phyloP scores from a whole-genome alignment of 1,284 basidiomycete species.

The Flammula alnicola region DNA sequence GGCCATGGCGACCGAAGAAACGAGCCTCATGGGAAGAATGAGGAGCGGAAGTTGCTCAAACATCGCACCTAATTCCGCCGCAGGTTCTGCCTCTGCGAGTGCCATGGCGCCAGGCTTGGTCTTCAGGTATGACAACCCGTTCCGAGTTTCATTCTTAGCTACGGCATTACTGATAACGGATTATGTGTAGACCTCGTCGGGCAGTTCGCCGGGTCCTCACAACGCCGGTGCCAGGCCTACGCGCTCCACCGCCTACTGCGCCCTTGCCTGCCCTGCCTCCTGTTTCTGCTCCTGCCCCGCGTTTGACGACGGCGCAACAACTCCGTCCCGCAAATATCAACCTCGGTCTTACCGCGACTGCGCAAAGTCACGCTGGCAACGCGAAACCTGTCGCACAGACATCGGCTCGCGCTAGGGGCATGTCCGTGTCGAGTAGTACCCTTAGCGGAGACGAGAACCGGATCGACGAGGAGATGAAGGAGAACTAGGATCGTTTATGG shows the following conservation, averaged over 20 bases:
- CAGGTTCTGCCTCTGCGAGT: constrained; percentile 5
- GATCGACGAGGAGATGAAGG: constrained; percentile 36
- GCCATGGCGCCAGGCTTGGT: constrained; percentile 34
- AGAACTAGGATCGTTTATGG: neutral
- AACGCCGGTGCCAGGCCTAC: constrained; percentile 34
- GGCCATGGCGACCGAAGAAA: constrained; percentile 33
- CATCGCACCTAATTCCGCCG: constrained; percentile 24
- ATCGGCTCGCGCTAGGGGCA: constrained; percentile 26
- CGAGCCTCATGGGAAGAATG: constrained; percentile 48
- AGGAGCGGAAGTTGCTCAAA: constrained; percentile 50
- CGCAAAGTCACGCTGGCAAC: neutral
- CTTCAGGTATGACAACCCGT: too few relatives aligned
- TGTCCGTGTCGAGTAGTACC: constrained; percentile 27
- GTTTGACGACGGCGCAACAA: constrained; percentile 3
- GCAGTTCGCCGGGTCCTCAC: constrained; percentile 29
- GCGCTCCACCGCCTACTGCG: constrained; percentile 39
- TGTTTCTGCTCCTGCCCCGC: constrained; percentile 15
- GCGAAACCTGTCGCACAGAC: constrained; percentile 5
- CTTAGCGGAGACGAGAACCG: constrained; percentile 25
- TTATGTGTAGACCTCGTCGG: constrained; percentile 29
- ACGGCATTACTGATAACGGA: constrained; percentile 4
- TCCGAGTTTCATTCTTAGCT: too few relatives aligned
- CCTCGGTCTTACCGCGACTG: constrained; percentile 7
- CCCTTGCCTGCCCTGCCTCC: constrained; percentile 41
- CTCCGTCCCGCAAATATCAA: constrained; percentile 20